Conservation (phyloP, 108 stramenopile species). For the Nitzschia sp. region DNA sequence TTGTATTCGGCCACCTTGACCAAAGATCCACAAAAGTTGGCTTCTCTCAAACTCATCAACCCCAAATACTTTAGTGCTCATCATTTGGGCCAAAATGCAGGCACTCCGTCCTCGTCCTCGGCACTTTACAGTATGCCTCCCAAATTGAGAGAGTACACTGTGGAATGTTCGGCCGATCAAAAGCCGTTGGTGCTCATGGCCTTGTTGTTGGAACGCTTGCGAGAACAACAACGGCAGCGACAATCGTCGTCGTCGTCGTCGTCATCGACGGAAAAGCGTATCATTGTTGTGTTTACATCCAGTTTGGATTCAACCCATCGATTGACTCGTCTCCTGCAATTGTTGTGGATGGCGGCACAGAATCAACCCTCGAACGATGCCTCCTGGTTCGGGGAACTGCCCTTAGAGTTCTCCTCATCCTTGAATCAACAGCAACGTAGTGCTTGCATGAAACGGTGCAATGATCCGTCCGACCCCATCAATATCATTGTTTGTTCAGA, state of each 20-base stretch:
- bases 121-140: slow-evolving; percentile 56
- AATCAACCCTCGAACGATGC: not conserved
- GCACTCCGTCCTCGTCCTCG: not conserved
- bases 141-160: slow-evolving; percentile 40
- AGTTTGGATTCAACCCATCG: slow-evolving; percentile 94
- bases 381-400: slow-evolving; percentile 12
- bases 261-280: not conserved
- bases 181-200: slow-evolving; percentile 87
- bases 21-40: slow-evolving; percentile 93
- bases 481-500: slow-evolving; percentile 79
- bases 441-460: slow-evolving; percentile 62
- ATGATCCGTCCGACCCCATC: slow-evolving; percentile 41
- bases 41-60: slow-evolving; percentile 77
- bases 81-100: slow-evolving; percentile 37
- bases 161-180: slow-evolving; percentile 70
- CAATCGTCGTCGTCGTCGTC: not conserved
- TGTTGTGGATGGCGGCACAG: slow-evolving; percentile 58
- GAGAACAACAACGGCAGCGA: slow-evolving; percentile 11
- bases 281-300: slow-evolving; percentile 90
- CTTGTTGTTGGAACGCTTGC: slow-evolving; percentile 64
- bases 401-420: slow-evolving; percentile 77
- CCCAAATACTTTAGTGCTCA: slow-evolving; percentile 87
- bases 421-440: slow-evolving; percentile 67
- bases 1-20: slow-evolving; percentile 94
- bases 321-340: slow-evolving; percentile 83